These are phyloP conservation scores for Leccinum imitatum DNA, from an alignment of 768 basidiomycete genomes.

Conservation along the genomic window DNA sequence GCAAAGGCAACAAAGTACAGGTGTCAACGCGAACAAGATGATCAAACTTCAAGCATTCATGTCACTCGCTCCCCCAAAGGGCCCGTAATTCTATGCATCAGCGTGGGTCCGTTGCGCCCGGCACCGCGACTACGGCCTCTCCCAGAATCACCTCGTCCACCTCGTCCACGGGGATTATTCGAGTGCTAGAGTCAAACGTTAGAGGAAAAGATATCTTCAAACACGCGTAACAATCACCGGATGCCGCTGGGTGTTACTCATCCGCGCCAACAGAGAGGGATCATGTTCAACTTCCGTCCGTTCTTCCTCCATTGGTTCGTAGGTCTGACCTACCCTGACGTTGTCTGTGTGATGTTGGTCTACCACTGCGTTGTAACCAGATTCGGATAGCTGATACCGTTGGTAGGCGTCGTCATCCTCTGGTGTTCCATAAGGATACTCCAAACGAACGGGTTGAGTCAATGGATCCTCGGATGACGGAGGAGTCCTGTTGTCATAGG, in stretches of 20 bases:
- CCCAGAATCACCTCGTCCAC: conserved; percentile 23
- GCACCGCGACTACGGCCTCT: conserved; percentile 24
- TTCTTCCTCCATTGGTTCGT: conserved; percentile 17
- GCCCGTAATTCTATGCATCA: conserved; percentile 19
- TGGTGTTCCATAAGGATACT: conserved; percentile 12
- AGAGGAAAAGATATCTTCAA: neutral
- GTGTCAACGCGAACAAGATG: neutral
- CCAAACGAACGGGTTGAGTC: neutral
- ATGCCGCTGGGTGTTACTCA: conserved; percentile 18
- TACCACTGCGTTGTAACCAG: neutral
- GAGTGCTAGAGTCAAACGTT: conserved; percentile 10
- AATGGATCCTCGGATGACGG: neutral
- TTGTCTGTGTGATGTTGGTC: conserved; percentile 11
- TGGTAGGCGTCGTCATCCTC: conserved; percentile 16
- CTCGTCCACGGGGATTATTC: conserved; percentile 21
- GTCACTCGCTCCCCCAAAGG: conserved; percentile 23
- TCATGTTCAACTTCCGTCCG: conserved; percentile 15
- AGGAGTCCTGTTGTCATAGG: conserved; percentile 9
- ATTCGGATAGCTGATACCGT: conserved; percentile 7
- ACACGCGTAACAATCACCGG: conserved; percentile 18
- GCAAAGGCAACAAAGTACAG: neutral
- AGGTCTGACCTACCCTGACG: conserved; percentile 4
- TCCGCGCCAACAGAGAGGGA: conserved; percentile 26
- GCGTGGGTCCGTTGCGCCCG: conserved; percentile 16
- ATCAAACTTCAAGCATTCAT: conserved; percentile 4